Evolutionary conservation across 306 rosid genomes (phyloP), one percentile per base, ranked within the genome.

Genomic region (Bauhinia variegata): DNA sequence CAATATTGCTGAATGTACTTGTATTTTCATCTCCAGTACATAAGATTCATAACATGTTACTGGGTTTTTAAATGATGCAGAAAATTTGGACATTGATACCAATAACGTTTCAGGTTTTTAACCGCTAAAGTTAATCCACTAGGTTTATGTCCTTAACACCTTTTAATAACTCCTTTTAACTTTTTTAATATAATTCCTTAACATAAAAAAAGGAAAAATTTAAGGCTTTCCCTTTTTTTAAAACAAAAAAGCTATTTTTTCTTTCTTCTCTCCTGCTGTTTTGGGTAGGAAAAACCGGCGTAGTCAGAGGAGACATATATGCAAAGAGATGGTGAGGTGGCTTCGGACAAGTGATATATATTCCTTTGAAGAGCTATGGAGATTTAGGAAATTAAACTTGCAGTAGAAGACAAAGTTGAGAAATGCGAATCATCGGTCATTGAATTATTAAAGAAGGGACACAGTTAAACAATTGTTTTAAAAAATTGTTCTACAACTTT

Each of bases 1-100:
- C 80, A 75, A 51, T 72, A 62, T 75, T 75, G 74, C 63, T 71
- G 78, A 75, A 65, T 73, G 70, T 72, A 78, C 87, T 59, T 72
- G 50, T 68, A 60, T 70, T 43, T 67, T 72, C 60, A 65, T 57
- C 65, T 51, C 16, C 43, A 54, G 46, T 46, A 68, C 66, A 70
- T 71, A 48, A 33, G 73, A 67, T 58, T 67, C 72, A 74, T 59
- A 74, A 57, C 31, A 18, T 60, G 60, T 10, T 36, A 9, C 60
- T 47, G 60, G 55, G 33, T 53, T 33, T 61, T 60, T 6, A 36
- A 60, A 50, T 52, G 63, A 50, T 46, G 31, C 82, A 38, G 6
- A 1, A 30, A 13, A 8, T 54, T 56, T 13, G 47, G 34, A 16
- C 18, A 17, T 73, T 28, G 8, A 17, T 19, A 8, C 28, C 62